Evolutionary conservation across 257 asterid genomes (phyloP).

Genomic region (Lithospermum erythrorhizon): DNA sequence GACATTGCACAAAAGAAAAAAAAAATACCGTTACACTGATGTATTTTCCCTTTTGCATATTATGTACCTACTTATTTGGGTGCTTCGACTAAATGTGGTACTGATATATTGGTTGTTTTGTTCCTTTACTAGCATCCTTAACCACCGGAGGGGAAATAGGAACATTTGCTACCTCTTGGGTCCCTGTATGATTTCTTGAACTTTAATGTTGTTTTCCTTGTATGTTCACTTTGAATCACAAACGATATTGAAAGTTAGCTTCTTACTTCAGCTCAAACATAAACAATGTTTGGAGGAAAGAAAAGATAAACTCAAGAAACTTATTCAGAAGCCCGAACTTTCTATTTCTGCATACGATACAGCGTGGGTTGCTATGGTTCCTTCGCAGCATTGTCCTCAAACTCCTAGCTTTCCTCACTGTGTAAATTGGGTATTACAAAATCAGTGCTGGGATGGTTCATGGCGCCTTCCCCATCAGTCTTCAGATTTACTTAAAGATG

Average conservation of each 20-base stretch:
- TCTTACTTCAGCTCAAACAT: neutral
- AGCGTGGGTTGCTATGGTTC: constrained; percentile 99
- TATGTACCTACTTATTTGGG: no score
- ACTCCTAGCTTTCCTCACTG: constrained; percentile 67
- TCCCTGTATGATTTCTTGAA: neutral
- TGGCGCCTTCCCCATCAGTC: constrained; percentile 80
- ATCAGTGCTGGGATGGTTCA: constrained; percentile 76
- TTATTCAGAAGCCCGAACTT: neutral
- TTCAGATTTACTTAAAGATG: constrained; percentile 47
- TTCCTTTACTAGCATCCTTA: neutral
- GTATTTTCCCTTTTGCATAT: neutral
- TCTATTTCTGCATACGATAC: constrained; percentile 10
- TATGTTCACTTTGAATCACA: neutral
- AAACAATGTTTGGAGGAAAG: neutral
- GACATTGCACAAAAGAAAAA: neutral
- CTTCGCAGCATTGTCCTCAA: constrained; percentile 48
- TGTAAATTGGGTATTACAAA: constrained; percentile 58
- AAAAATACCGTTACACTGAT: neutral
- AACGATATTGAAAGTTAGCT: neutral
- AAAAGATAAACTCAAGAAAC: neutral
- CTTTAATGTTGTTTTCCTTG: neutral
- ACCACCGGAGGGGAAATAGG: neutral
- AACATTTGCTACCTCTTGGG: neutral
- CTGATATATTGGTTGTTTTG: neutral
- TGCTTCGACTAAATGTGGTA: neutral